Conservation (phyloP, 2,329 filamentous ascomycete genomes). For the Nemania bipapillata region DNA sequence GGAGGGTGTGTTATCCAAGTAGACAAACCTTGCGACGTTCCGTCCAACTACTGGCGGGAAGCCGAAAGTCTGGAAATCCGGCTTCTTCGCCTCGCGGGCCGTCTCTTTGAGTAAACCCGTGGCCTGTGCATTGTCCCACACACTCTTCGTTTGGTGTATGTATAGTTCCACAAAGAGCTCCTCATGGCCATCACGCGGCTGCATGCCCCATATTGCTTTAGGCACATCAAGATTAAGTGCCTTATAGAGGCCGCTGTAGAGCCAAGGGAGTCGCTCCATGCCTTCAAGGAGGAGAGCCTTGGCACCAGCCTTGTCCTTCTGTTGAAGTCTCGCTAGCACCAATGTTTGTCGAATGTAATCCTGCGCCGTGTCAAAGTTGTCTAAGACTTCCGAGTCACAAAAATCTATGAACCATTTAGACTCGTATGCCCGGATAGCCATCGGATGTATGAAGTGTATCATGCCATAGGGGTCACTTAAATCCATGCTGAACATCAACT, state of each 20-base stretch:
- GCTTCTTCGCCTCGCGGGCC: constrained; percentile 65
- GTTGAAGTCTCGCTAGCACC: constrained; percentile 78
- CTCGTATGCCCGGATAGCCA: constrained; percentile 84
- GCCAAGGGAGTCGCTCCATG: constrained; percentile 82
- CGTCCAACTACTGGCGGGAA: constrained; percentile 54
- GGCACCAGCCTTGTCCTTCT: constrained; percentile 73
- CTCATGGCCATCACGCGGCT: constrained; percentile 72
- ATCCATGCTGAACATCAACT: constrained; percentile 80
- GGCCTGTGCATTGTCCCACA: constrained; percentile 84
- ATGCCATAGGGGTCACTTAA: constrained; percentile 85
- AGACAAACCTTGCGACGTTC: constrained; percentile 77
- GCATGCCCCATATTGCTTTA: constrained; percentile 82
- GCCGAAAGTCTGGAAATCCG: constrained; percentile 55
- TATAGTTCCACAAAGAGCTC: constrained; percentile 80
- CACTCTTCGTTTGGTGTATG: constrained; percentile 77
- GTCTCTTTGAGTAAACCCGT: constrained; percentile 75
- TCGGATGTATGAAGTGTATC: constrained; percentile 80
- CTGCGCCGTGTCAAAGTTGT: constrained; percentile 51
- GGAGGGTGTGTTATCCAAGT: constrained; percentile 77
- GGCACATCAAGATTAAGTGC: constrained; percentile 82
- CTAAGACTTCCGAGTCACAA: constrained; percentile 61
- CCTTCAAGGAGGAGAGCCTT: constrained; percentile 72
- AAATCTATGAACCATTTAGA: constrained; percentile 80
- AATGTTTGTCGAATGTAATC: constrained; percentile 80
- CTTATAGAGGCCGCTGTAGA: constrained; percentile 82